Evolutionary conservation across 169 alveolate species (phyloP), one percentile per base, ranked within the genome.

Genomic region (Eimeria acervulina): DNA sequence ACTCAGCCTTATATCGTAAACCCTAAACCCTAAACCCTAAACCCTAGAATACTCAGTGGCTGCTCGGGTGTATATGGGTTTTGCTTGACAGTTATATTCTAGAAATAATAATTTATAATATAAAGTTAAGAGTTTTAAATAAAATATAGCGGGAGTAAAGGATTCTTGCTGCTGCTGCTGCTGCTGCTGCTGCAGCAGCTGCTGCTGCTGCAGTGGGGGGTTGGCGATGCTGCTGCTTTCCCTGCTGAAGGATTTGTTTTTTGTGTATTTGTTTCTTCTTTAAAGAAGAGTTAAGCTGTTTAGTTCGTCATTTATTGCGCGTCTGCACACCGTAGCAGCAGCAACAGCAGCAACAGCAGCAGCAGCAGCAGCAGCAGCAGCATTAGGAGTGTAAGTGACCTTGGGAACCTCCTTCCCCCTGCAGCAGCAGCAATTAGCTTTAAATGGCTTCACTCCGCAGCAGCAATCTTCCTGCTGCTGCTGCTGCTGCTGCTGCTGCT

Each of bases 291-390:
- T 10, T 19, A 19, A 52, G 10, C 19, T 19, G 26, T 10, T 52
- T 52, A 19, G 66, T 19, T 10, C 66, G 66, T 52, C 66, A 52
- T 13, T 52, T 52, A 19, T 52, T 19, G 19, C 26, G 66, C 19
- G 66, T 52, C 66, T 52, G 66, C 19, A 52, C 66, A 52, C 66
- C 66, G 66, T 19, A 52, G 66, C 66, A 52, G 66, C 66, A 52
- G 66, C 66, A 52, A 19, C 66, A 52, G 66, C 66, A 52, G 19
- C 66, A 13, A 19, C 66, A 52, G 66, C 66, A 52, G 66, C 66
- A 52, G 66, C 66, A 52, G 66, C 66, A 52, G 66, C 66, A 52
- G 66, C 66, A 52, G 66, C 66, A 52, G 66, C 66, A 52, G 80
- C 80, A 68, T 8, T 19, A 52, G 66, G 26, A 10, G 66, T 52